Evolutionary conservation across 495 filamentous ascomycete genomes (phyloP).

Genomic region (Podospora conica): DNA sequence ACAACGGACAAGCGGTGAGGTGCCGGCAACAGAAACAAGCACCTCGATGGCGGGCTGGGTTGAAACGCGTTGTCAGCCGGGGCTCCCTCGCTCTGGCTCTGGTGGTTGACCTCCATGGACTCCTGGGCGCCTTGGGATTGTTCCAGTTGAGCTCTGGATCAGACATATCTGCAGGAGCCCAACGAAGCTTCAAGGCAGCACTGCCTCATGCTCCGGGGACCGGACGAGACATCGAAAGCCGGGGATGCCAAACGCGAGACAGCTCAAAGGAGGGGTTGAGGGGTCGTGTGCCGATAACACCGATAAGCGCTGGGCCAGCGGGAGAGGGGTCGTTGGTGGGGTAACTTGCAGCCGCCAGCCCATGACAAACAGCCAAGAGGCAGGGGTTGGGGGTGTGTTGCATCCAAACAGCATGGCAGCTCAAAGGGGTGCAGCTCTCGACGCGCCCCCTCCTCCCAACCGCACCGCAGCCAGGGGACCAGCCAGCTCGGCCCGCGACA

Average conservation of each 20-base stretch:
- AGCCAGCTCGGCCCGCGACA: not conserved
- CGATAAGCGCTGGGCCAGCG: not conserved
- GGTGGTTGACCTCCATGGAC: not conserved
- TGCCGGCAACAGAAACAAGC: not conserved
- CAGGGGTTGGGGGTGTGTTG: not conserved
- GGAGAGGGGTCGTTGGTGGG: not conserved
- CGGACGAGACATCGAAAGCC: not conserved
- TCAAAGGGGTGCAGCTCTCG: not conserved
- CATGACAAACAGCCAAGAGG: not conserved
- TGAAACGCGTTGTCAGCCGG: not conserved
- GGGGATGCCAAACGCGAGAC: not conserved
- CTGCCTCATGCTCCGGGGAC: not conserved
- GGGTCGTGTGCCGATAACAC: not conserved
- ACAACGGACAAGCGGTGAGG: constrained; percentile 4
- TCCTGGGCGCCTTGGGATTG: not conserved
- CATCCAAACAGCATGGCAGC: not conserved
- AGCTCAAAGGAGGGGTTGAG: not conserved
- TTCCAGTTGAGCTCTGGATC: not conserved
- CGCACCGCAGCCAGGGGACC: not conserved
- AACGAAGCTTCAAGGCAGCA: not conserved
- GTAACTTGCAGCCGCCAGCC: not conserved
- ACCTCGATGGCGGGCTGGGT: not conserved
- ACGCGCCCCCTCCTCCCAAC: not conserved
- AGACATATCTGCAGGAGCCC: not conserved
- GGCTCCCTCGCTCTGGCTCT: not conserved